A percentile compares a stretch with the other conserved stretches of the same genome.
Conservation (phyloP, 495 filamentous ascomycete genomes). For the Aspergillus asperescens region DNA sequence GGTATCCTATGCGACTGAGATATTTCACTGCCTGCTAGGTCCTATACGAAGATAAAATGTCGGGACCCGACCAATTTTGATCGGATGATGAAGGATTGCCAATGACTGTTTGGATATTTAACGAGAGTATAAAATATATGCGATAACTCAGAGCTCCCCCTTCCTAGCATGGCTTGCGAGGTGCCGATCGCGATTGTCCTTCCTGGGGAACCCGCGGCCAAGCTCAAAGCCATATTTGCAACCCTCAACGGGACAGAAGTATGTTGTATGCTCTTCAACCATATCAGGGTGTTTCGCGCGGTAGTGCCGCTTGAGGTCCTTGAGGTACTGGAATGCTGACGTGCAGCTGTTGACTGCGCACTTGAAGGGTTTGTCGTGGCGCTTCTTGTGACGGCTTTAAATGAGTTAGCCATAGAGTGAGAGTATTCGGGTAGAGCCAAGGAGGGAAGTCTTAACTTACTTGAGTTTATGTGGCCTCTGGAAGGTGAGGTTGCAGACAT, state of each 20-base stretch:
- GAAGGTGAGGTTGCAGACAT: background rate
- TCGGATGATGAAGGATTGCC: background rate
- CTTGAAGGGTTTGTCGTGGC: background rate
- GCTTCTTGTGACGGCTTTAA: background rate
- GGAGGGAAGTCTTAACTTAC: background rate
- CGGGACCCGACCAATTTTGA: background rate
- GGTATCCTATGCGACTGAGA: background rate
- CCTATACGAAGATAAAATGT: background rate
- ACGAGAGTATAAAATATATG: background rate
- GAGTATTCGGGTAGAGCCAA: background rate
- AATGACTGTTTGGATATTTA: background rate
- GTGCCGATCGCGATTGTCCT: background rate
- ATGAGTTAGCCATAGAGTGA: background rate
- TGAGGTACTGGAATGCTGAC: background rate
- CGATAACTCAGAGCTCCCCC: background rate
- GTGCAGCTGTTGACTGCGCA: background rate
- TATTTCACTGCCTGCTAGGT: background rate
- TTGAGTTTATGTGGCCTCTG: background rate
- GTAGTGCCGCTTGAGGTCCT: background rate
- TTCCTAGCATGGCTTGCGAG: background rate
- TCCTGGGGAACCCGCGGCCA: background rate
- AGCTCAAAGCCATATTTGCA: background rate
- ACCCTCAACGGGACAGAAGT: background rate
- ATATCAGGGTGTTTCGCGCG: background rate
- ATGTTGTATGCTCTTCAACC: background rate